A percentile compares a stretch with the other conserved stretches of the same genome.
Conservation (phyloP, 768 basidiomycete species). For the Pleurotus tuber-regium region DNA sequence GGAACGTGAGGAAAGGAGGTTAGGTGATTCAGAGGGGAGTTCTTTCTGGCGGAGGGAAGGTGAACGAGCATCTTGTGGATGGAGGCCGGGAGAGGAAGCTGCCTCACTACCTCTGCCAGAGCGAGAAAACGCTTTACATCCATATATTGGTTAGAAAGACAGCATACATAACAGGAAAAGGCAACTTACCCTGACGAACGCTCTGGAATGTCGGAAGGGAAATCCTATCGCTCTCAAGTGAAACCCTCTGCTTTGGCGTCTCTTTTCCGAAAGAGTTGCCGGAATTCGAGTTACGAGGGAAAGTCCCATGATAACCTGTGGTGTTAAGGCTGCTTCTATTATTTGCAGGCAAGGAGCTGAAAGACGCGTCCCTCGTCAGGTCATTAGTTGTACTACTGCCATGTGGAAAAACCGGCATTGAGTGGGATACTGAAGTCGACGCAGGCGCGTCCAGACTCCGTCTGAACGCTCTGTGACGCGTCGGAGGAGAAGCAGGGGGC, state of each 20-base stretch:
- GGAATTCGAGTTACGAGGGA: constrained; percentile 24
- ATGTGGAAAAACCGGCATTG: constrained; percentile 11
- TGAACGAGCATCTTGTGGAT: constrained; percentile 21
- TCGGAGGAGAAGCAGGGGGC: constrained; percentile 24
- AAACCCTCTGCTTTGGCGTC: constrained; percentile 49
- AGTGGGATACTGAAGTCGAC: constrained; percentile 40
- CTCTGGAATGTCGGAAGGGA: constrained; percentile 37
- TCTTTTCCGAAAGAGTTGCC: constrained; percentile 39
- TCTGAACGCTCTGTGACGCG: constrained; percentile 28
- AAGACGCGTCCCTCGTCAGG: constrained; percentile 12
- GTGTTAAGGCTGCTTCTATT: constrained; percentile 16
- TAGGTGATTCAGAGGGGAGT: constrained; percentile 17
- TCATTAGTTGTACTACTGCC: constrained; percentile 15
- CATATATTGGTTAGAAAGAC: no score
- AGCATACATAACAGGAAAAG: no score
- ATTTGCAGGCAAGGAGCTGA: not conserved
- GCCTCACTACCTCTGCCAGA: constrained; percentile 32
- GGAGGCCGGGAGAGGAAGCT: constrained; percentile 31
- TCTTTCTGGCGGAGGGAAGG: constrained; percentile 15
- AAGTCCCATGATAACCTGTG: constrained; percentile 9
- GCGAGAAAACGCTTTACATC: constrained; percentile 27
- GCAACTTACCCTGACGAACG: constrained; percentile 36
- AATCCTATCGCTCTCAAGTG: constrained; percentile 52
- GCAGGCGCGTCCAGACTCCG: constrained; percentile 40
- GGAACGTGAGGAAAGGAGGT: constrained; percentile 35